Evolutionary conservation across 495 filamentous ascomycete genomes (phyloP).

Genomic region (Extremus antarcticus): DNA sequence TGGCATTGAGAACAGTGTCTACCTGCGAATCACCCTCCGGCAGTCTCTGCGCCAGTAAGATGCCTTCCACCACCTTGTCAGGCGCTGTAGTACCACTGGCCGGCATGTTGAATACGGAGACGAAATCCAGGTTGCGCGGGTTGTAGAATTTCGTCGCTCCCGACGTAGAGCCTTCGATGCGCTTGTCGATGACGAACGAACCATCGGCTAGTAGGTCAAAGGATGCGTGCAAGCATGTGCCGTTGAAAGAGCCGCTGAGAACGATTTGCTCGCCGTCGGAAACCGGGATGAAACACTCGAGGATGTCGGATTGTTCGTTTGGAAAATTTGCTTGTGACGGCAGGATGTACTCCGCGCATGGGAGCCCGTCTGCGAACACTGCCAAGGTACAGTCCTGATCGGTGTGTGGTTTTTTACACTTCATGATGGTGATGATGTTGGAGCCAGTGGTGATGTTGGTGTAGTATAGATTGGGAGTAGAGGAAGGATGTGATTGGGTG

Average conservation of each 20-base stretch:
- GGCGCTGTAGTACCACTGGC: neutral
- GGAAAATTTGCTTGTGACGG: neutral
- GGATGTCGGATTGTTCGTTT: neutral
- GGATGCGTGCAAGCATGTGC: conserved; percentile 3
- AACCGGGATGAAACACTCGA: conserved; percentile 10
- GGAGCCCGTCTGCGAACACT: conserved; percentile 7
- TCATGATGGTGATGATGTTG: conserved; percentile 6
- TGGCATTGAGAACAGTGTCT: neutral
- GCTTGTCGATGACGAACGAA: conserved; percentile 7
- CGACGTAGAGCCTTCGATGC: conserved; percentile 3
- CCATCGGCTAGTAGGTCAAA: conserved; percentile 14
- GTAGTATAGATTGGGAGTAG: neutral
- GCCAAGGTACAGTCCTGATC: conserved; percentile 2
- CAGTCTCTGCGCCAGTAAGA: neutral
- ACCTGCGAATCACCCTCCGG: conserved; percentile 4
- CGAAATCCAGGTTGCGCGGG: conserved; percentile 4
- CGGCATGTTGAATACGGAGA: conserved; percentile 1
- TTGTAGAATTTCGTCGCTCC: conserved; percentile 1
- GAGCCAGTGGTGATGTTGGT: neutral
- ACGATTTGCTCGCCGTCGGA: conserved; percentile 3
- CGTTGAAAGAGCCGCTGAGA: conserved; percentile 6
- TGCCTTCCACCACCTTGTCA: conserved; percentile 8
- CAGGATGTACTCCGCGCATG: conserved; percentile 5
- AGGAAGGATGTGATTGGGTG: neutral
- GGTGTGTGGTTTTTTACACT: conserved; percentile 9